Evolutionary conservation across 768 basidiomycete species (phyloP), one percentile per base, ranked within the genome.

Genomic region (Tubosaeta sp.): DNA sequence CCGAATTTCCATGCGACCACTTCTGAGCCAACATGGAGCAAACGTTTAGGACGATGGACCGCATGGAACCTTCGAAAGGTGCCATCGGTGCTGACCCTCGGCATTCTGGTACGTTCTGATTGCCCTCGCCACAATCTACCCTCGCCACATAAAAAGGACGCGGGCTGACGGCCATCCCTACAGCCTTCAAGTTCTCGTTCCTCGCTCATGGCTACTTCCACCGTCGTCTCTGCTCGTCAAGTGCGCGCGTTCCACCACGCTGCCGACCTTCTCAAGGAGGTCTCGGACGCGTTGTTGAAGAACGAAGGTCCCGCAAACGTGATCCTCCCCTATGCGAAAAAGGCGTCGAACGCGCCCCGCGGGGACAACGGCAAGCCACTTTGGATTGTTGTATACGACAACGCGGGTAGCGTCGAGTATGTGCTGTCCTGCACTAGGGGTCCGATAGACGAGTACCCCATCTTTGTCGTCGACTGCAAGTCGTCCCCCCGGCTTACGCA

Each of bases 401-500:
- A 58, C 56, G 1, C 54, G 1, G 50, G 51, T 10, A 48, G 42
- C 4, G 55, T 59, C 49, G 44, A 14, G 41, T 76, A 82, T 52
- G 69, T 89, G 13, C 65, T 86, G 4, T 76, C 83, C 3, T 79
- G 79, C 54, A 84, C 82, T 0, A 66, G 72, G 19, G 79, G 79
- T 1, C 66, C 70, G 16, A 69, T 83, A 39, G 85, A 78, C 0
- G 59, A 67, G 40, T 86, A 87, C 55, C 87, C 87, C 12, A 58
- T 85, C 6, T 89, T 63, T 48, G 52, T 61, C 16, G 47, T 61
- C 18, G 3, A 52, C 12, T 51, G 42, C 45, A 64, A 58, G 13
- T 49, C 61, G 0, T 8, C 60, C 10, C 12, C 34, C n/a, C 46
- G 53, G 54, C 38, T 61, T 38, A 30, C 48, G 0, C 46, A 50